phyloP scores from a whole-genome alignment of 352 stramenopile species.

The Halophytophthora polymorphica region DNA sequence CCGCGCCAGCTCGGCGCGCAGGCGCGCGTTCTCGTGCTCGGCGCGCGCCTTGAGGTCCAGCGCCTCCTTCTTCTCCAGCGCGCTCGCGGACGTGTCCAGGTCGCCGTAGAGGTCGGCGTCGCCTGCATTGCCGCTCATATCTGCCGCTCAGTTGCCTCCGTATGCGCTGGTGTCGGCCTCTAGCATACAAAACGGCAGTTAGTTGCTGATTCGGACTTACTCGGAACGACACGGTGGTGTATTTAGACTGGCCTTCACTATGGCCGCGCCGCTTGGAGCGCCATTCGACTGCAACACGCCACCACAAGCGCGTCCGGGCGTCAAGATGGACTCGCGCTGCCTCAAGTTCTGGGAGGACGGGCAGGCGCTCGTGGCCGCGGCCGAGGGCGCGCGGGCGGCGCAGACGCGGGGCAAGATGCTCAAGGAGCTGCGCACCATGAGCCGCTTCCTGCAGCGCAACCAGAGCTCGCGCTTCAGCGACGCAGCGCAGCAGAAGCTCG shows the following conservation, averaged over 20 bases:
- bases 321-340: constrained; percentile 59
- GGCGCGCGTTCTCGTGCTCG: constrained; percentile 48
- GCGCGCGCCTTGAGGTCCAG: constrained; percentile 49
- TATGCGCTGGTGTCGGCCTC: not conserved
- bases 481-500: constrained; percentile 73
- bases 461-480: constrained; percentile 76
- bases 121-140: not conserved
- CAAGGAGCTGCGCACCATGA: constrained; percentile 75
- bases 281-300: not conserved
- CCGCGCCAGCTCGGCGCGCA: constrained; percentile 52
- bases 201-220: constrained; percentile 18
- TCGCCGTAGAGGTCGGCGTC: constrained; percentile 77
- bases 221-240: not conserved
- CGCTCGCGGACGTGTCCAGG: constrained; percentile 74
- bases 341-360: constrained; percentile 79
- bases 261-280: no score
- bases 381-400: constrained; percentile 21
- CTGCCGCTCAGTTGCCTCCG: constrained; percentile 1
- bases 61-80: constrained; percentile 62
- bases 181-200: constrained; percentile 14
- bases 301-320: constrained; percentile 7
- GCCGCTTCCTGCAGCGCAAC: constrained; percentile 76
- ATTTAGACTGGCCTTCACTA: no score
- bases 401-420: constrained; percentile 48
- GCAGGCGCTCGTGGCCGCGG: constrained; percentile 41